Evolutionary conservation across 2,329 filamentous ascomycete species (phyloP).

Genomic region (Graphilbum fragrans): DNA sequence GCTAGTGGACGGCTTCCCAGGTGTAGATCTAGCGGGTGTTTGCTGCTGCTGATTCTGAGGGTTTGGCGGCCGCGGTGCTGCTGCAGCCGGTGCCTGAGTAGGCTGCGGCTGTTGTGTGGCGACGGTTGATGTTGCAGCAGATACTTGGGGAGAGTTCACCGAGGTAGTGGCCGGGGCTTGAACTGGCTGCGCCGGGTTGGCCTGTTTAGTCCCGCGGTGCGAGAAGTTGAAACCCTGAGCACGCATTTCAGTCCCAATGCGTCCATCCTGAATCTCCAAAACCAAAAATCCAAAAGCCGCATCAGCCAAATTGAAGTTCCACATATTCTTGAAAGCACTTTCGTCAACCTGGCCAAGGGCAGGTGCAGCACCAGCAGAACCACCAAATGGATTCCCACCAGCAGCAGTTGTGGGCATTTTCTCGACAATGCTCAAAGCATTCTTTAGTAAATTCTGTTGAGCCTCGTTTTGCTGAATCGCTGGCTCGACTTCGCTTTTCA

Average conservation of each 20-base stretch:
- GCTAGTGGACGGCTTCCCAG: constrained; percentile 26
- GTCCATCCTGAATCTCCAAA: constrained; percentile 85
- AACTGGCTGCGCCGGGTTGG: constrained; percentile 15
- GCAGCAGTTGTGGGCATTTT: constrained; percentile 96
- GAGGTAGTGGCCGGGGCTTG: constrained; percentile 24
- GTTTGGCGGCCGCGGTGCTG: constrained; percentile 1
- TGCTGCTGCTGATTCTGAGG: not conserved
- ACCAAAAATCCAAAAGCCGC: constrained; percentile 95
- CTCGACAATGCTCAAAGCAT: constrained; percentile 84
- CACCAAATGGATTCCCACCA: constrained; percentile 93
- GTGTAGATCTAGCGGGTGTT: constrained; percentile 7
- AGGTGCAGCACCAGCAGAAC: constrained; percentile 59
- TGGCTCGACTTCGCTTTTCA: constrained; percentile 89
- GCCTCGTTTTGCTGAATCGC: constrained; percentile 89
- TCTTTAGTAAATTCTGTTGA: constrained; percentile 82
- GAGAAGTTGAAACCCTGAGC: constrained; percentile 99
- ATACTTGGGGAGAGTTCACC: constrained; percentile 14
- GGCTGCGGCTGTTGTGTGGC: constrained; percentile 1
- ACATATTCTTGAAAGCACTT: constrained; percentile 99
- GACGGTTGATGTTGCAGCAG: constrained; percentile 15
- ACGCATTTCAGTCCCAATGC: constrained; percentile 96
- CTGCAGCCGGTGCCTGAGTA: not conserved
- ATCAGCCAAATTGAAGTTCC: constrained; percentile 98
- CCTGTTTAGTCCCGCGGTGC: constrained; percentile 53
- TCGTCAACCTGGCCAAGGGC: constrained; percentile 87